Evolutionary conservation across 2,329 filamentous ascomycete genomes (phyloP).

Genomic region (Phaeoacremonium minimum): DNA sequence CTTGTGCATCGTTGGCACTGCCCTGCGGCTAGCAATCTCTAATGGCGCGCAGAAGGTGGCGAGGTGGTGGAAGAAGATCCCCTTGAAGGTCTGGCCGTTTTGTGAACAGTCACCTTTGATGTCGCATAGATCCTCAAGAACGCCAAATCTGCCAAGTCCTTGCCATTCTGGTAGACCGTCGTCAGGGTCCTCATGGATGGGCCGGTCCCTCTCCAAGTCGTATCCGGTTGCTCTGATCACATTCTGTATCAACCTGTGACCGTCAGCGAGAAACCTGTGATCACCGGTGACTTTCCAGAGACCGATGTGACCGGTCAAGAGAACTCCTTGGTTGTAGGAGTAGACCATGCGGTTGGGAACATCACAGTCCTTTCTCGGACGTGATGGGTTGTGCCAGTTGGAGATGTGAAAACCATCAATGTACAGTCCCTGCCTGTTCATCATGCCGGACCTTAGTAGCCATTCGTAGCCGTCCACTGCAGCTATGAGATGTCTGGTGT

Average conservation of each 20-base stretch:
- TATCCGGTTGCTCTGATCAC: conserved; percentile 80
- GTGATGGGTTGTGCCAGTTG: conserved; percentile 53
- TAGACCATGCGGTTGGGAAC: conserved; percentile 83
- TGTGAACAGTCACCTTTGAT: conserved; percentile 70
- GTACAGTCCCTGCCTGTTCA: conserved; percentile 68
- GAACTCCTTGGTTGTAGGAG: conserved; percentile 92
- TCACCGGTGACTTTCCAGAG: conserved; percentile 76
- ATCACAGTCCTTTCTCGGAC: conserved; percentile 71
- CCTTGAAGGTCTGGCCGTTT: conserved; percentile 86
- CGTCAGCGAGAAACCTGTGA: conserved; percentile 69
- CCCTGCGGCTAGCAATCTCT: conserved; percentile 17
- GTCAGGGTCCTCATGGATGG: conserved; percentile 23
- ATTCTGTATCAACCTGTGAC: conserved; percentile 69
- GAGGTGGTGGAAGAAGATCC: conserved; percentile 90
- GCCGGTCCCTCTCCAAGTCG: conserved; percentile 38
- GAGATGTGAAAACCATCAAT: conserved; percentile 86
- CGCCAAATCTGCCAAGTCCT: conserved; percentile 72
- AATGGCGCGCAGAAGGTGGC: conserved; percentile 71
- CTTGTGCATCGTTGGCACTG: conserved; percentile 12
- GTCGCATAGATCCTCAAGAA: conserved; percentile 84
- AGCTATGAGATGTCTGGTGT: conserved; percentile 65
- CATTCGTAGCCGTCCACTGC: conserved; percentile 77
- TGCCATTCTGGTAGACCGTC: conserved; percentile 54
- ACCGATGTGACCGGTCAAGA: conserved; percentile 76
- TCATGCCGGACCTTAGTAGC: conserved; percentile 79